Conservation (phyloP, 1,284 basidiomycete genomes). For the Sanghuangporus sanghuang region DNA sequence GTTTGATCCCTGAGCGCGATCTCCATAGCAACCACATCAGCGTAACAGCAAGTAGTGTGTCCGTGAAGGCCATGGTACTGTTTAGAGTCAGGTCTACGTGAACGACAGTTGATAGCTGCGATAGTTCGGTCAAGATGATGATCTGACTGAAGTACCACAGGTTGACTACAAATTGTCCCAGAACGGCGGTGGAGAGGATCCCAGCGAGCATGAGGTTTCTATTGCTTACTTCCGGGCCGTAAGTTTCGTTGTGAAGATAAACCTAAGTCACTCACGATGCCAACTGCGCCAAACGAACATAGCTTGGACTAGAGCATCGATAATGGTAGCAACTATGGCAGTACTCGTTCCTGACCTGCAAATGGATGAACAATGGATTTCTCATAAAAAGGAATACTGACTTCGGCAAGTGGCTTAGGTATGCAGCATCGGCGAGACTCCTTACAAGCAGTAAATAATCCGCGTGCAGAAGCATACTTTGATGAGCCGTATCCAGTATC, state of each 20-base stretch:
- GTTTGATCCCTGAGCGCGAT: not conserved
- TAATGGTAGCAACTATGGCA: not conserved
- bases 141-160: not conserved
- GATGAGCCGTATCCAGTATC: slow-evolving; percentile 1
- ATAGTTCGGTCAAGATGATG: not conserved
- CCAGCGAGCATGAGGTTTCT: not conserved
- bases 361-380: not conserved
- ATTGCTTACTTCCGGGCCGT: not conserved
- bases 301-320: not conserved
- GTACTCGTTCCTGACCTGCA: not conserved
- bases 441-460: not conserved
- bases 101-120: not conserved
- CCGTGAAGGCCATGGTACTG: not conserved
- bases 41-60: not conserved
- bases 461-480: not conserved
- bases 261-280: not conserved
- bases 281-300: not conserved
- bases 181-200: not conserved
- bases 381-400: not conserved
- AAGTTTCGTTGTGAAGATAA: not conserved
- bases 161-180: not conserved
- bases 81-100: not conserved
- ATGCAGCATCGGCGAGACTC: not conserved
- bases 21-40: not conserved
- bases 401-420: not conserved